Conservation (phyloP, 2,329 filamentous ascomycete species). For the Ophiostoma himal-ulmi region DNA sequence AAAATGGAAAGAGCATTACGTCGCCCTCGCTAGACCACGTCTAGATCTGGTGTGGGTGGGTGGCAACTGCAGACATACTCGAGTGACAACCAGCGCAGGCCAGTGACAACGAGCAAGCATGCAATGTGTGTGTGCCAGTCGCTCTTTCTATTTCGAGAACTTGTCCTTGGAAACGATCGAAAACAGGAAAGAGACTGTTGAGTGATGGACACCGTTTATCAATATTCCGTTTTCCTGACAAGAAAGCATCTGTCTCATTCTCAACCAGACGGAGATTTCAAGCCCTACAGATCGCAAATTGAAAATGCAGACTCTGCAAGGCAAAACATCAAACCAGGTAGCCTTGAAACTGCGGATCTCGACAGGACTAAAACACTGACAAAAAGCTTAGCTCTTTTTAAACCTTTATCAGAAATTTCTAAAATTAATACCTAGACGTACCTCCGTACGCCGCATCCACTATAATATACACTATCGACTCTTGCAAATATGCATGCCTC, state of each 20-base stretch:
- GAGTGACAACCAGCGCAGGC: background rate
- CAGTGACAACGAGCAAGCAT: background rate
- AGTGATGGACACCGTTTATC: background rate
- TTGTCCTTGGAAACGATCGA: background rate
- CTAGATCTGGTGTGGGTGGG: conserved; percentile 5
- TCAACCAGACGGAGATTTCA: background rate
- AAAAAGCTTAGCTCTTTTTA: conserved; percentile 16
- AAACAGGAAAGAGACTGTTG: background rate
- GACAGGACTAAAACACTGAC: background rate
- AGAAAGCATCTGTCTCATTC: background rate
- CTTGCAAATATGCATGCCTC: background rate
- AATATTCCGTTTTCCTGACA: background rate
- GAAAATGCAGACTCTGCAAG: background rate
- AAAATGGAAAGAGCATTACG: conserved; percentile 12
- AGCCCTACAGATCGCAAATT: background rate
- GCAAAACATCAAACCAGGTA: background rate
- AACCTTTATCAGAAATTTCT: background rate
- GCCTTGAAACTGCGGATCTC: conserved; percentile 5
- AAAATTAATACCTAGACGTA: background rate
- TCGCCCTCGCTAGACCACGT: conserved; percentile 11
- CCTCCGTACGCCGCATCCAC: background rate
- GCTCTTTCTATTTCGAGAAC: conserved; percentile 8
- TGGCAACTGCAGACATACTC: background rate
- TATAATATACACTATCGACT: background rate
- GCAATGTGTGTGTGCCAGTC: background rate